A percentile compares a stretch with the other conserved stretches of the same genome.
Evolutionary conservation across 2,329 filamentous ascomycete genomes (phyloP).

Genomic region (Botrytis fabae): DNA sequence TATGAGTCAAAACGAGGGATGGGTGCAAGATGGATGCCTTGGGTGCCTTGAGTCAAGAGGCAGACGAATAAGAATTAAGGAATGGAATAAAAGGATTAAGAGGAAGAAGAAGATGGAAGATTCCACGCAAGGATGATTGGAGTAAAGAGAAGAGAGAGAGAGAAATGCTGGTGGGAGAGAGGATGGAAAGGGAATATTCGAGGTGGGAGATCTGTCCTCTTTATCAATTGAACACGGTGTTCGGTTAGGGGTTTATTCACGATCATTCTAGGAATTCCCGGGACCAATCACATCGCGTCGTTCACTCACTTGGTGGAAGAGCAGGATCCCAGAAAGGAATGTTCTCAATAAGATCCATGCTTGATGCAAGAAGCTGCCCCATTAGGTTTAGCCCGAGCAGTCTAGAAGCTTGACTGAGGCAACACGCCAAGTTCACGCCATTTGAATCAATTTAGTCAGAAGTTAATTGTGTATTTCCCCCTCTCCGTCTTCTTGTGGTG

Average conservation of each 20-base stretch:
- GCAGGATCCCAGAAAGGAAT: neutral
- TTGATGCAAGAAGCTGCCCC: neutral
- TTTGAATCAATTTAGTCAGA: conserved; percentile 6
- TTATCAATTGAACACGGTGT: conserved; percentile 25
- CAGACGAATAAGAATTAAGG: neutral
- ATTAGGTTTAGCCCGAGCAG: neutral
- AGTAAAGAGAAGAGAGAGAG: neutral
- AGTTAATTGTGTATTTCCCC: too few species aligned
- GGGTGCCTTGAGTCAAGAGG: neutral
- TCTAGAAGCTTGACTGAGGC: neutral
- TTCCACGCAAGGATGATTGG: neutral
- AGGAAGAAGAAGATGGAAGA: neutral
- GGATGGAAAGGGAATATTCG: neutral
- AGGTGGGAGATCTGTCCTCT: conserved; percentile 26
- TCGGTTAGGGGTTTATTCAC: conserved; percentile 14
- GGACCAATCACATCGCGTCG: neutral
- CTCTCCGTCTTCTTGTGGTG: too few species aligned
- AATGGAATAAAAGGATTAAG: neutral
- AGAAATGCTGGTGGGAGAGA: neutral
- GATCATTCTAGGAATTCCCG: neutral
- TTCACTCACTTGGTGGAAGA: neutral
- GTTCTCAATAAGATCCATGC: conserved; percentile 3
- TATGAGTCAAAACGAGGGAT: conserved; percentile 16
- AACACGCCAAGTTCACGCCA: conserved; percentile 3
- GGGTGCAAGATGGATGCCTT: neutral